Evolutionary conservation across 345 rosid species (phyloP), one percentile per base, ranked within the genome.

Genomic region (Excoecaria agallocha): DNA sequence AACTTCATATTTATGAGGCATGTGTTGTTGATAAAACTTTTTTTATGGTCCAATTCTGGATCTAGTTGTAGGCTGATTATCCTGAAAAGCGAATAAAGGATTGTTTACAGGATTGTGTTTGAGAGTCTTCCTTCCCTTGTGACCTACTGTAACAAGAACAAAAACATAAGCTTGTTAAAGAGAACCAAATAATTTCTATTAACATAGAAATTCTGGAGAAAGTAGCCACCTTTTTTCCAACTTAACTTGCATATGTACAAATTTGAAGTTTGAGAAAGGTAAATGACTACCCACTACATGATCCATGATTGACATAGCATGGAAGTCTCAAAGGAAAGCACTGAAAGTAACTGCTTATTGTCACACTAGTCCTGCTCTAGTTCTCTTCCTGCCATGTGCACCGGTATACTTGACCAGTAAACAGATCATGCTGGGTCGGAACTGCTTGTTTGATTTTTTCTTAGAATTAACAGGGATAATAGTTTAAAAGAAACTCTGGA

Each of bases 401-500:
- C 6, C 19, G 19, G 7, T 15, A 41, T 41, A 41, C 45, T 41
- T 41, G 45, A 41, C 45, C 45, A 41, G 8, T 41, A 41, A 55
- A 55, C 6, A 5, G 24, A 55, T 55, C n/a, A 55, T 19, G 24
- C 59, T 55, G 59, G 12, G 19, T 22, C 19, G n/a, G 1, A 51
- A 54, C 17, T 5, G 19, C 58, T 54, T 54, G n/a, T 78, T 22
- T 48, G 51, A 41, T 58, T 75, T 61, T 46, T 60, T 49, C 50
- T 45, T 71, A n/a, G 60, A 70, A 4, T 63, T 17, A 54, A 52
- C 46, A 52, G 43, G 7, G 15, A 4, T 43, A 62, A 57, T 22
- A 43, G 74, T 58, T 11, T 70, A 45, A 61, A 46, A 16, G 54
- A 52, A 12, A 41, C 68, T 75, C 66, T 64, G 63, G 49, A 60